Conservation (phyloP, 495 filamentous ascomycete genomes). For the Aspergillus avenaceus region DNA sequence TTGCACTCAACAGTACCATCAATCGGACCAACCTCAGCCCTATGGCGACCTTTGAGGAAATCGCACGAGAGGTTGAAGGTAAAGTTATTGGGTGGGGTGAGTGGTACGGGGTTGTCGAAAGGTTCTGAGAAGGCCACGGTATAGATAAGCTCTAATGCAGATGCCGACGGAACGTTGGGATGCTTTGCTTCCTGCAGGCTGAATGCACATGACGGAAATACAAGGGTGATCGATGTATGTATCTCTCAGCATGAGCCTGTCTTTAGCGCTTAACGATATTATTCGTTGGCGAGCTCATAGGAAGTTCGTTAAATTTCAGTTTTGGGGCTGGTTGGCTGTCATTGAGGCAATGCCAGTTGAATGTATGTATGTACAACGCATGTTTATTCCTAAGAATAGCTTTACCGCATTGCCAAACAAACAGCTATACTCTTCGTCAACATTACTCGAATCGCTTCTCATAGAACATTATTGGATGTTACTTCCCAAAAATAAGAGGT, state of each 20-base stretch:
- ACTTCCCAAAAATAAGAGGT: too few relatives aligned
- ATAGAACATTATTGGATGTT: too few relatives aligned
- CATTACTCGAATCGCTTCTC: too few relatives aligned
- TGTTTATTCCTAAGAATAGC: too few relatives aligned
- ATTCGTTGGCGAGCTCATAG: neutral
- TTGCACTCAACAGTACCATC: slow-evolving; percentile 40
- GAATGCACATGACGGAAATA: neutral
- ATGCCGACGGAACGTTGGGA: neutral
- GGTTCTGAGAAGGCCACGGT: slow-evolving; percentile 17
- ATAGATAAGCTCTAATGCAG: neutral
- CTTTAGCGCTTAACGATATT: neutral
- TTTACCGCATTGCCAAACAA: too few relatives aligned
- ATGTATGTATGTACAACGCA: too few relatives aligned
- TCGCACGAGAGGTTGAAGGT: slow-evolving; percentile 34
- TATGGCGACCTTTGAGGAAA: slow-evolving; percentile 32
- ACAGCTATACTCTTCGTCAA: too few relatives aligned
- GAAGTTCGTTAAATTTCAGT: too few relatives aligned
- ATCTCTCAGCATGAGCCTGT: too few relatives aligned
- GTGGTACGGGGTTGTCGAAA: slow-evolving; percentile 48
- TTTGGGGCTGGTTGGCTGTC: too few relatives aligned
- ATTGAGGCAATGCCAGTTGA: too few relatives aligned
- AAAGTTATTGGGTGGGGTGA: slow-evolving; percentile 50
- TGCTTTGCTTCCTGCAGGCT: neutral
- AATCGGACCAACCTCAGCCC: slow-evolving; percentile 26
- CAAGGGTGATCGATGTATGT: neutral